Conservation (phyloP, 2,329 filamentous ascomycete species). For the Colletotrichum tamarilloi region DNA sequence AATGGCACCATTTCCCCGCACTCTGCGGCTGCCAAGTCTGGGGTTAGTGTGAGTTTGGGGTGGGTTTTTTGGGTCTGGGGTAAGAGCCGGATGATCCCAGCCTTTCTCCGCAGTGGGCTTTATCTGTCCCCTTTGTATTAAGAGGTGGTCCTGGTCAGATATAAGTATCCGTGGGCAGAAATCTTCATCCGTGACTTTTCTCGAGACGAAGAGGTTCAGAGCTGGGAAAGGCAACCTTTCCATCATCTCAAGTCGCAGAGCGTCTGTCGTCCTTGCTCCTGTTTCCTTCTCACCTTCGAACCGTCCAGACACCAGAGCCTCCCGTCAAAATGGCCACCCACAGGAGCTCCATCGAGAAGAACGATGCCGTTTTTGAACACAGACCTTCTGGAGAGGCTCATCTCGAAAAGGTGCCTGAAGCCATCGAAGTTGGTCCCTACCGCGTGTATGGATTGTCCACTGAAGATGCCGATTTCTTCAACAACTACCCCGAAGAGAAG, state of each 20-base stretch:
- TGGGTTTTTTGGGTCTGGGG: not conserved
- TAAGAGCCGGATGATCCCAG: not conserved
- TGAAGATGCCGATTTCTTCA: slow-evolving; percentile 46
- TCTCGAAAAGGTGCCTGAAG: slow-evolving; percentile 33
- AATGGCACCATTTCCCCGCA: slow-evolving; percentile 24
- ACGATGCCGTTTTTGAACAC: slow-evolving; percentile 24
- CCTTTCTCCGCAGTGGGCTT: not conserved
- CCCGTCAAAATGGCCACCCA: slow-evolving; percentile 4
- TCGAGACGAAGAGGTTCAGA: not conserved
- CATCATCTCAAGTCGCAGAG: not conserved
- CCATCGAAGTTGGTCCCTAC: slow-evolving; percentile 43
- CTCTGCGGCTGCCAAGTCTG: not conserved
- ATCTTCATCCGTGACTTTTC: not conserved
- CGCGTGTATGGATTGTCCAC: slow-evolving; percentile 42
- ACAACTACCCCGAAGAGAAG: slow-evolving; percentile 40
- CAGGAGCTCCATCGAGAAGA: slow-evolving; percentile 30
- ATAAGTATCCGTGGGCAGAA: not conserved
- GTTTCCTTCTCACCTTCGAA: not conserved
- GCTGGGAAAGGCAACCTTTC: not conserved
- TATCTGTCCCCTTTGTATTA: not conserved
- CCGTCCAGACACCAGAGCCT: not conserved
- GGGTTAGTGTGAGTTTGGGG: not conserved
- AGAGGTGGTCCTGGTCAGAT: not conserved
- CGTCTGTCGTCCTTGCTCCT: not conserved
- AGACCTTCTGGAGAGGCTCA: slow-evolving; percentile 11